These are phyloP conservation scores for Spirogloea muscicola DNA, from an alignment of 139 green algal genomes.

Conservation along the genomic window DNA sequence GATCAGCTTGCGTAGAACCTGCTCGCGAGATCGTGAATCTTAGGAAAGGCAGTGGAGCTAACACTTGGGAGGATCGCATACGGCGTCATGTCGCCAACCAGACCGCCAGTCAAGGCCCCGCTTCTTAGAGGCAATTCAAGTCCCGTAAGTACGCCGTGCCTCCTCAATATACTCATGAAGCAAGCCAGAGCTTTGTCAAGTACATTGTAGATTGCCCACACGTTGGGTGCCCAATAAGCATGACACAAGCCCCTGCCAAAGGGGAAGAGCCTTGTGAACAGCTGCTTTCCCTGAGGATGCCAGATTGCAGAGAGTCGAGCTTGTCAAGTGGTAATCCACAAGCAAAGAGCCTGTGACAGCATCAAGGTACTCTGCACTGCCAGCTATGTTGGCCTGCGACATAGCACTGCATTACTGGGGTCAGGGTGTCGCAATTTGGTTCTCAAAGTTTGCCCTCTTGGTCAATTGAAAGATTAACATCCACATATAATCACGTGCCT, in stretches of 20 bases:
- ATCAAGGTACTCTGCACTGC: no score
- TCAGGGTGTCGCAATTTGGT: no score
- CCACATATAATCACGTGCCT: no score
- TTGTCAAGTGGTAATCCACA: no score
- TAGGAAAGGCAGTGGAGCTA: conserved; percentile 1
- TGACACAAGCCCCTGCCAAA: conserved; percentile 85
- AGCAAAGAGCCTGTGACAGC: no score
- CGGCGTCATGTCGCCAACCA: conserved; percentile 60
- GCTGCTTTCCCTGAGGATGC: conserved; percentile 7
- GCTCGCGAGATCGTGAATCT: neutral
- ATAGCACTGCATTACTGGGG: no score
- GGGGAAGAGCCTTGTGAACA: conserved; percentile 77
- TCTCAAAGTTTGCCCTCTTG: no score
- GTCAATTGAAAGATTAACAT: no score
- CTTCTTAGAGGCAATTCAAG: neutral
- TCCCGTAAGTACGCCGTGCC: neutral
- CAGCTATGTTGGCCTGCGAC: no score
- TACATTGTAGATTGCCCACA: conserved; percentile 84
- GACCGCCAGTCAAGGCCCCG: conserved; percentile 57
- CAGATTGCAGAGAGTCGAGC: no score
- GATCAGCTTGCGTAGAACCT: neutral
- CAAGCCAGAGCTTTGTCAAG: conserved; percentile 64
- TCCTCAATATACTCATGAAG: conserved; percentile 23
- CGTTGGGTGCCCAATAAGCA: conserved; percentile 94
- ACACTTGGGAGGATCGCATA: conserved; percentile 67